phyloP scores from a whole-genome alignment of 2,329 filamentous ascomycete genomes.

The Colletotrichum endophyticum region DNA sequence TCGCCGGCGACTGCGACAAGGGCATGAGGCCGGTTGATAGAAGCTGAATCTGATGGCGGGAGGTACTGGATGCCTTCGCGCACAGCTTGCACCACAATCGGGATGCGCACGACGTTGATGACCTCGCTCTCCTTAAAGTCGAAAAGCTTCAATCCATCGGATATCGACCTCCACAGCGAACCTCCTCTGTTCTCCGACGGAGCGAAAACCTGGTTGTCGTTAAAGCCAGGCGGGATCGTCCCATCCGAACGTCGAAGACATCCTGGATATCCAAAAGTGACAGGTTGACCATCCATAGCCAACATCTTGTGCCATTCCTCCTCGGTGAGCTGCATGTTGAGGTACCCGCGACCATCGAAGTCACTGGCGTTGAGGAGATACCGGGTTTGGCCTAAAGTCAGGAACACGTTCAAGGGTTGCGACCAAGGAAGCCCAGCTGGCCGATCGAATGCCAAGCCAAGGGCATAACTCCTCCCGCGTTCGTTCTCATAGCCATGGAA shows the following conservation, averaged over 20 bases:
- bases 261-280: conserved; percentile 36
- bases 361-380: conserved; percentile 42
- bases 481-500: conserved; percentile 39
- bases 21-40: neutral
- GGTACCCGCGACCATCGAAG: conserved; percentile 32
- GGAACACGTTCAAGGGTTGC: conserved; percentile 39
- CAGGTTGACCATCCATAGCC: conserved; percentile 32
- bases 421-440: conserved; percentile 36
- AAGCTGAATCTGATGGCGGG: neutral
- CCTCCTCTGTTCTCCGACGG: neutral
- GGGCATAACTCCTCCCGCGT: conserved; percentile 35
- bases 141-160: neutral
- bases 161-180: neutral
- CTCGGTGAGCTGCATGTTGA: conserved; percentile 35
- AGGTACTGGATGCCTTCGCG: neutral
- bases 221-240: neutral
- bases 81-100: neutral
- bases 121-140: neutral
- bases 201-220: neutral
- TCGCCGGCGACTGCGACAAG: neutral
- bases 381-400: conserved; percentile 39
- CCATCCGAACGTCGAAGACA: conserved; percentile 22
- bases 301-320: conserved; percentile 33
- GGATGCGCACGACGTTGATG: neutral
- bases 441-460: conserved; percentile 23